Percentiles rank a stretch among this genome's conserved stretches.
phyloP scores from a whole-genome alignment of 352 stramenopile species.

The Globisporangium nagaii region DNA sequence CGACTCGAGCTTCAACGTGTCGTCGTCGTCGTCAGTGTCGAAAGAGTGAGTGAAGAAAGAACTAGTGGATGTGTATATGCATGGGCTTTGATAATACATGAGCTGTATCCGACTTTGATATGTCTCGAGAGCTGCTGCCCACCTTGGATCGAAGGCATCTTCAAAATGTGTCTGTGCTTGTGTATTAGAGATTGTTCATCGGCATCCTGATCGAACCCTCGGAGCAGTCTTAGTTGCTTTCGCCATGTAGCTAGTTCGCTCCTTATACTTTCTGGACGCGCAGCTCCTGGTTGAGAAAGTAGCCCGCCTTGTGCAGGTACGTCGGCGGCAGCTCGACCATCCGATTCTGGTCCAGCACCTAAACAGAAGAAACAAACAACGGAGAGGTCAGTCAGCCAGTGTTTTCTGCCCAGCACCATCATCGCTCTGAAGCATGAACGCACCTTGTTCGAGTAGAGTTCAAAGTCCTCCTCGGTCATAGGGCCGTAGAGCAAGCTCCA shows the following conservation, averaged over 20 bases:
- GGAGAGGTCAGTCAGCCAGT: background rate
- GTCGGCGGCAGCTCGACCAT: conserved; percentile 69
- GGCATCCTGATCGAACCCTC: too few relatives aligned
- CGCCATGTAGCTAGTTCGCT: too few relatives aligned
- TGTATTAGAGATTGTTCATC: too few relatives aligned
- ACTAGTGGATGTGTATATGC: background rate
- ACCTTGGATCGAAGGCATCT: too few relatives aligned
- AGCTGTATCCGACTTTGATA: too few relatives aligned
- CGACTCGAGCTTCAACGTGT: conserved; percentile 15
- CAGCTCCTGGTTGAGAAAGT: conserved; percentile 64
- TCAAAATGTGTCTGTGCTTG: too few relatives aligned
- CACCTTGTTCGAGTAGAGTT: conserved; percentile 70
- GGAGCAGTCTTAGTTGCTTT: too few relatives aligned
- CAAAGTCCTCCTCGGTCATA: conserved; percentile 84
- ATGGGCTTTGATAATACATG: background rate
- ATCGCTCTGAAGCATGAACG: too few relatives aligned
- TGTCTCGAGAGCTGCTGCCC: too few relatives aligned
- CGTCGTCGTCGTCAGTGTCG: background rate
- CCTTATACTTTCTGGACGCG: conserved; percentile 60
- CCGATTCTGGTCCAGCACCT: conserved; percentile 65
- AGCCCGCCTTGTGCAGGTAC: conserved; percentile 78
- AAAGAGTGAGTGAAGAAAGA: background rate
- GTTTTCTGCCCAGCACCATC: too few relatives aligned
- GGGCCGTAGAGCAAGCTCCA: conserved; percentile 83
- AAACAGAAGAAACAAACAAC: background rate